Evolutionary conservation across 2,329 filamentous ascomycete genomes (phyloP), one percentile per base, ranked within the genome.

Genomic region (Ascocoryne sarcoides): DNA sequence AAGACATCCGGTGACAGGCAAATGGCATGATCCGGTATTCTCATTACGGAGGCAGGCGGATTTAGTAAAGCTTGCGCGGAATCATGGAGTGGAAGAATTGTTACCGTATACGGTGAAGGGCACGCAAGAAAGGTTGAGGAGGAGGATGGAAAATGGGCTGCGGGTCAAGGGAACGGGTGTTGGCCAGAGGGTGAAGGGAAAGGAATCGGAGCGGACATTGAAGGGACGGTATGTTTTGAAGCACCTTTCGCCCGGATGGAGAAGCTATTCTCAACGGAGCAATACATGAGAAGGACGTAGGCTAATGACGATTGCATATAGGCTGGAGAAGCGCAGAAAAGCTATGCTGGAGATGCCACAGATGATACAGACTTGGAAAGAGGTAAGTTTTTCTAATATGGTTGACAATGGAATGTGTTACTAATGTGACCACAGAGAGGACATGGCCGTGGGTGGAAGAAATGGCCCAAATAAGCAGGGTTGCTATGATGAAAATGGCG

Each of bases 341-440:
- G 92, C 92, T 44, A 95, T 96, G 86, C 64, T 93, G 68, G 80
- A 82, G 45, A 98, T 98, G 92, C 88, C 90, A 49, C 78, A 82
- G 58, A 76, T 96, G 68, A 85, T 98, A 62, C 77, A 83, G 63
- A 73, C 84, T 63, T 98, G 90, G 92, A 95, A 95, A 67, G 80
- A 84, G 76, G 85, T 92, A 68, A 61, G 78, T 65, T 42, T 37
- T 26, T 14, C 10, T 29, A 14, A 10, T 5, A 33, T 2, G 8
- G 26, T 29, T 2, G 15, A 9, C n/a, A 10, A 23, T 15, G 37
- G 14, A 17, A 40, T 37, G 37, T 44, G 53, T 64, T 71, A 62
- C 69, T 55, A 15, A 19, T 46, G 16, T 41, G n/a, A 26, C 18
- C 48, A 53, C 57, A 81, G 74, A 71, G 70, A 67, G 81, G 82